Evolutionary conservation across 352 stramenopile species (phyloP).

Genomic region (Pythium brassicae): DNA sequence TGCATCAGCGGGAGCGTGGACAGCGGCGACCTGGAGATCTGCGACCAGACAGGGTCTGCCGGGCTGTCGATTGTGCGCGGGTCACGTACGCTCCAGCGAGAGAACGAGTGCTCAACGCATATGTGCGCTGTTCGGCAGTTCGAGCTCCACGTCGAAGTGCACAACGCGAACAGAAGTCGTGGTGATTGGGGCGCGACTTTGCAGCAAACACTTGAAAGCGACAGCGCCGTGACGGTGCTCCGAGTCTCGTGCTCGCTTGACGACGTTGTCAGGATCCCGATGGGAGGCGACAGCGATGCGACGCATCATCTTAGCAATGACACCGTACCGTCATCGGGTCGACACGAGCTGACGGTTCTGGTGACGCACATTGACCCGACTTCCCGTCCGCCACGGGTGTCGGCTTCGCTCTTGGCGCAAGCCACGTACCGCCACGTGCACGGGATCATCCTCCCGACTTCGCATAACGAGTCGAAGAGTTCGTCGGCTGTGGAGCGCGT

Average conservation of each 20-base stretch:
- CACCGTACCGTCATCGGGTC: not conserved
- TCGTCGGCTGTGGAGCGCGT: constrained; percentile 16
- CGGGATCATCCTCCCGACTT: constrained; percentile 22
- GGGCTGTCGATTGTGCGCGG: constrained; percentile 4
- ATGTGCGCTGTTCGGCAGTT: constrained; percentile 31
- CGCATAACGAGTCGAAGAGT: not conserved
- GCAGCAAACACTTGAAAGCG: not conserved
- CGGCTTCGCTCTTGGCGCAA: not conserved
- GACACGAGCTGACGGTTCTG: constrained; percentile 15
- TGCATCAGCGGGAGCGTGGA: constrained; percentile 27
- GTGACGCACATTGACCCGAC: constrained; percentile 30
- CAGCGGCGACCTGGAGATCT: constrained; percentile 36
- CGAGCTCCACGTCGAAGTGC: constrained; percentile 27
- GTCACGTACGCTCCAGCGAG: not conserved
- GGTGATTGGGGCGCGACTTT: not conserved
- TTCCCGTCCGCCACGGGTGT: not conserved
- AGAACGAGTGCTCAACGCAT: constrained; percentile 4
- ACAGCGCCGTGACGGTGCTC: constrained; percentile 17
- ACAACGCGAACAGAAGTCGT: not conserved
- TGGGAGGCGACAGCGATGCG: constrained; percentile 10
- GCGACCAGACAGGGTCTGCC: constrained; percentile 35
- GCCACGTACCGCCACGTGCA: constrained; percentile 33
- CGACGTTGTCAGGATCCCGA: constrained; percentile 20
- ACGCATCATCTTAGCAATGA: not conserved
- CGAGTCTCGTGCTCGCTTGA: constrained; percentile 18